Evolutionary conservation across 2,329 filamentous ascomycete species (phyloP).

Genomic region (Capronia epimyces): DNA sequence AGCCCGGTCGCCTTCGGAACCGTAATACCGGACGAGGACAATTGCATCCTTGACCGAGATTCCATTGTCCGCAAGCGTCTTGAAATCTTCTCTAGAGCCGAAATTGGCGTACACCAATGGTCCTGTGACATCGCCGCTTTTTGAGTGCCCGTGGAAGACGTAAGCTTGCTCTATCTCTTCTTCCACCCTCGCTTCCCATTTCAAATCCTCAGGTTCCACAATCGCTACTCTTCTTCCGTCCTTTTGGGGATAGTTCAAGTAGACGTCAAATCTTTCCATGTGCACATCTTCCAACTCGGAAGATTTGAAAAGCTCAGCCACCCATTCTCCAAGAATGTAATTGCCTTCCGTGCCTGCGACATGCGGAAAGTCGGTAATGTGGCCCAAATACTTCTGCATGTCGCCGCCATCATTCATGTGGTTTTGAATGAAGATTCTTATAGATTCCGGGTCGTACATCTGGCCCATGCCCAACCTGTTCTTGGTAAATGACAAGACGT

Average conservation of each 20-base stretch:
- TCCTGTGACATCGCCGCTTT: constrained; percentile 76
- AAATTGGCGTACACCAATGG: constrained; percentile 90
- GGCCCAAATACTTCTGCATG: constrained; percentile 67
- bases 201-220: constrained; percentile 60
- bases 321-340: constrained; percentile 76
- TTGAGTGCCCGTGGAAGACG: constrained; percentile 84
- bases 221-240: constrained; percentile 78
- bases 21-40: constrained; percentile 74
- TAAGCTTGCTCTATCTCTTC: constrained; percentile 71
- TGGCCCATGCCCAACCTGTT: constrained; percentile 59
- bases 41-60: constrained; percentile 74
- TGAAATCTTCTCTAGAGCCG: constrained; percentile 78
- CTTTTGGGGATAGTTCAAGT: constrained; percentile 80
- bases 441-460: constrained; percentile 76
- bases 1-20: constrained; percentile 64
- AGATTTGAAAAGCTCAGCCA: constrained; percentile 68
- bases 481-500: constrained; percentile 64
- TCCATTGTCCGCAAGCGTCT: constrained; percentile 62
- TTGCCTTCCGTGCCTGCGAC: constrained; percentile 93
- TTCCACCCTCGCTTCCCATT: constrained; percentile 77
- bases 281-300: constrained; percentile 69
- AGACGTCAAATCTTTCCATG: constrained; percentile 77
- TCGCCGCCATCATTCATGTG: constrained; percentile 60
- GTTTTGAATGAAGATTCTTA: constrained; percentile 68
- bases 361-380: constrained; percentile 80